Conservation (phyloP, 495 filamentous ascomycete species). For the Lasiosphaeria miniovina region DNA sequence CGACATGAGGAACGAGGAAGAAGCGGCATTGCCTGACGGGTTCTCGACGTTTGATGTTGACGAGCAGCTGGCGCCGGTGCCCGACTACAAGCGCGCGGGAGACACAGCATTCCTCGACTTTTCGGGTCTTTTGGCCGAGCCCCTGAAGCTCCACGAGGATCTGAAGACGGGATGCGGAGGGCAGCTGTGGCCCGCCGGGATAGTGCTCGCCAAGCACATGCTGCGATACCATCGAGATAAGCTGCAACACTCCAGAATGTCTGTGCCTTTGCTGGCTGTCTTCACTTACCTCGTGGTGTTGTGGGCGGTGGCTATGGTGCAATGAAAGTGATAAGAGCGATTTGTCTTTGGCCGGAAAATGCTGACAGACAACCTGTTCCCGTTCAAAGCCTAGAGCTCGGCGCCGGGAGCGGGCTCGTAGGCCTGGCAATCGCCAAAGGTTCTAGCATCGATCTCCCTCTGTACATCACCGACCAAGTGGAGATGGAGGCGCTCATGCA, state of each 20-base stretch:
- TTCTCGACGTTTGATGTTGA: slow-evolving; percentile 55
- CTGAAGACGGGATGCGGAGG: slow-evolving; percentile 85
- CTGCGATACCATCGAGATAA: slow-evolving; percentile 61
- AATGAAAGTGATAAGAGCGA: too few species aligned
- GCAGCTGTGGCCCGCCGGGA: slow-evolving; percentile 89
- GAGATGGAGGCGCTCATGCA: slow-evolving; percentile 81
- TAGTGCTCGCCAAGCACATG: slow-evolving; percentile 81
- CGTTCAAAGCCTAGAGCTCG: slow-evolving; percentile 74
- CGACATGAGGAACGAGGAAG: slow-evolving; percentile 9
- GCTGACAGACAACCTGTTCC: slow-evolving; percentile 14
- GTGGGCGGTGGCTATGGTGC: too few species aligned
- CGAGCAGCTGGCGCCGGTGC: slow-evolving; percentile 65
- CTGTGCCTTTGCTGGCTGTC: slow-evolving; percentile 35
- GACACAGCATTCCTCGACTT: slow-evolving; percentile 62
- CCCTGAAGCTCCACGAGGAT: slow-evolving; percentile 79
- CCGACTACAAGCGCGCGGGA: slow-evolving; percentile 59
- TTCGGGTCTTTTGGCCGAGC: slow-evolving; percentile 63
- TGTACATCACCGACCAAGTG: slow-evolving; percentile 81
- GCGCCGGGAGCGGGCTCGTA: slow-evolving; percentile 87
- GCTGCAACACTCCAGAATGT: slow-evolving; percentile 70
- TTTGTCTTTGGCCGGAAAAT: background rate
- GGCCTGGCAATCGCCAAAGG: slow-evolving; percentile 66
- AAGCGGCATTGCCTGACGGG: slow-evolving; percentile 33
- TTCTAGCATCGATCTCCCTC: slow-evolving; percentile 46
- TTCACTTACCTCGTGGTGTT: too few species aligned